Conservation (phyloP, 75 land plant species). For the Cupressus sempervirens region DNA sequence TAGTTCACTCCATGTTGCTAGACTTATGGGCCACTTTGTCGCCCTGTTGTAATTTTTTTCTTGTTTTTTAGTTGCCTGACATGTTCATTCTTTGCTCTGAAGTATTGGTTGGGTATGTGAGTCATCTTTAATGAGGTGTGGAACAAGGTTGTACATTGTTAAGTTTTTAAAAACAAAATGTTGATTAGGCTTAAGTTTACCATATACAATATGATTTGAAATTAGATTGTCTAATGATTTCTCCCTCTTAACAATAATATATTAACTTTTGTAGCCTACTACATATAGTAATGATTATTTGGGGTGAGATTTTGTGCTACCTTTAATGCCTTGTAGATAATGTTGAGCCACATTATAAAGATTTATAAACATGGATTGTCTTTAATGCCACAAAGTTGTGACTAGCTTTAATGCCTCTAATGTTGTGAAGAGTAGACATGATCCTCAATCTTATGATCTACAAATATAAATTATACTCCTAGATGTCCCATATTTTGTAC, state of each 20-base stretch:
- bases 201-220: background rate
- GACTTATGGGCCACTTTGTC: background rate
- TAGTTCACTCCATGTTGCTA: background rate
- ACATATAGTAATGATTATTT: background rate
- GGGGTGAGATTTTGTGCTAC: background rate
- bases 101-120: no score
- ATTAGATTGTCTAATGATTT: no score
- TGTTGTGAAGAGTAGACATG: background rate
- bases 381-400: no score
- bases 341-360: background rate
- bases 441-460: background rate
- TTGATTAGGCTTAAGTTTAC: background rate
- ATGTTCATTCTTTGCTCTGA: background rate
- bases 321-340: background rate
- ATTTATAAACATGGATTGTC: background rate
- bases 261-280: background rate
- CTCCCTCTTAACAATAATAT: no score
- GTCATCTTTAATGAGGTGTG: background rate
- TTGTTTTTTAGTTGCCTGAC: background rate
- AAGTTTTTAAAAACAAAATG: background rate
- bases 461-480: background rate
- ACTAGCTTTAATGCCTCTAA: background rate
- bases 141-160: background rate
- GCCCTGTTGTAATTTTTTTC: no score
- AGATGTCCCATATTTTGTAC: background rate